These are phyloP conservation scores for Trichosanthes cucumerina DNA, from an alignment of 306 rosid species.

Conservation along the genomic window DNA sequence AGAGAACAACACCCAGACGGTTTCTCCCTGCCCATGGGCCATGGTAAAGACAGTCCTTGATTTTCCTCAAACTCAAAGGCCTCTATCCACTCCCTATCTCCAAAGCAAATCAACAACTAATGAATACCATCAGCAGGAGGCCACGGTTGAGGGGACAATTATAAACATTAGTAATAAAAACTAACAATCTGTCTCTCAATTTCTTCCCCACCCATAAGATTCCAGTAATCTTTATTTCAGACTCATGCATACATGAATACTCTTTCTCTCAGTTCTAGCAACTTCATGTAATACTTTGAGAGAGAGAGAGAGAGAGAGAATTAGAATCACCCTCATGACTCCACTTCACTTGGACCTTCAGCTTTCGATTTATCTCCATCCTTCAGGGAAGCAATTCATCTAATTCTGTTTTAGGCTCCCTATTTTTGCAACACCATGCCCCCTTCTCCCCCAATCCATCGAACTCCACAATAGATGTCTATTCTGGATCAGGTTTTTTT, in stretches of 20 bases:
- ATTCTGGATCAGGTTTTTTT: not conserved
- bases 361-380: not conserved
- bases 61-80: not conserved
- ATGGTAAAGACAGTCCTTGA: not conserved
- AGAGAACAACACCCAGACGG: not conserved
- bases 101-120: not conserved
- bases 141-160: not conserved
- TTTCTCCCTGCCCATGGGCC: not conserved
- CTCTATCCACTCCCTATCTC: not conserved
- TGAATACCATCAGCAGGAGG: not conserved
- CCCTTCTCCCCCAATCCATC: not conserved
- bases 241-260: not conserved
- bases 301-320: not conserved
- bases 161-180: not conserved
- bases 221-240: not conserved
- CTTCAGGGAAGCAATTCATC: not conserved
- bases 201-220: not conserved
- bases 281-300: not conserved
- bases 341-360: not conserved
- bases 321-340: not conserved
- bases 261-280: not conserved
- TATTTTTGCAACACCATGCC: not conserved
- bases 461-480: not conserved
- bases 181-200: not conserved
- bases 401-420: not conserved